These are phyloP conservation scores for Mucor racemosus DNA, from an alignment of 371 early-diverging fungal species.

Conservation along the genomic window DNA sequence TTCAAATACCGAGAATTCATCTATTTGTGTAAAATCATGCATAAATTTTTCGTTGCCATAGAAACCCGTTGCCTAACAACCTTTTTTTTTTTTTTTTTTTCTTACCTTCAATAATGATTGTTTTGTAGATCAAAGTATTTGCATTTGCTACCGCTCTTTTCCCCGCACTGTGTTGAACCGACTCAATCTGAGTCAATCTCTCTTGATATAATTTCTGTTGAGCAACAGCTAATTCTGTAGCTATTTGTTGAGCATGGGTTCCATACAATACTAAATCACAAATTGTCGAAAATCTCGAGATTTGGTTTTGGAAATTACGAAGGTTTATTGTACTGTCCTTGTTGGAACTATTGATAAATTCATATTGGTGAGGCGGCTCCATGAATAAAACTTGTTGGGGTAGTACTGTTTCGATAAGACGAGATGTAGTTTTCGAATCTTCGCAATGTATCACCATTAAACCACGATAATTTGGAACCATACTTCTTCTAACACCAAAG, in stretches of 20 bases:
- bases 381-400: slow-evolving; percentile 11
- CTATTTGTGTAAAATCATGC: slow-evolving; percentile 15
- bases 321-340: slow-evolving; percentile 46
- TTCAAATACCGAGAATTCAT: slow-evolving; percentile 54
- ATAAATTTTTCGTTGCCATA: background rate
- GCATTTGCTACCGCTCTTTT: slow-evolving; percentile 31
- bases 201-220: slow-evolving; percentile 38
- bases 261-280: slow-evolving; percentile 54
- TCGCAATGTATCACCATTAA: slow-evolving; percentile 49
- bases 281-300: slow-evolving; percentile 57
- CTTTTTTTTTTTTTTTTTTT: background rate
- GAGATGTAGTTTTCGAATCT: slow-evolving; percentile 9
- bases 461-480: slow-evolving; percentile 51
- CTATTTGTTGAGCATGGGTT: slow-evolving; percentile 39
- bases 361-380: background rate
- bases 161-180: slow-evolving; percentile 21
- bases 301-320: slow-evolving; percentile 66
- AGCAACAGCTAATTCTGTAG: slow-evolving; percentile 46
- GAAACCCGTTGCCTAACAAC: background rate
- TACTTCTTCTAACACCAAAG: slow-evolving; percentile 56
- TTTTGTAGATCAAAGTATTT: slow-evolving; percentile 41
- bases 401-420: slow-evolving; percentile 27
- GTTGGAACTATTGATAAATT: slow-evolving; percentile 10
- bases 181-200: slow-evolving; percentile 17
- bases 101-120: slow-evolving; percentile 20